A percentile compares a stretch with the other conserved stretches of the same genome.
Conservation (phyloP, 495 filamentous ascomycete genomes). For the Chaetomidium leptoderma region DNA sequence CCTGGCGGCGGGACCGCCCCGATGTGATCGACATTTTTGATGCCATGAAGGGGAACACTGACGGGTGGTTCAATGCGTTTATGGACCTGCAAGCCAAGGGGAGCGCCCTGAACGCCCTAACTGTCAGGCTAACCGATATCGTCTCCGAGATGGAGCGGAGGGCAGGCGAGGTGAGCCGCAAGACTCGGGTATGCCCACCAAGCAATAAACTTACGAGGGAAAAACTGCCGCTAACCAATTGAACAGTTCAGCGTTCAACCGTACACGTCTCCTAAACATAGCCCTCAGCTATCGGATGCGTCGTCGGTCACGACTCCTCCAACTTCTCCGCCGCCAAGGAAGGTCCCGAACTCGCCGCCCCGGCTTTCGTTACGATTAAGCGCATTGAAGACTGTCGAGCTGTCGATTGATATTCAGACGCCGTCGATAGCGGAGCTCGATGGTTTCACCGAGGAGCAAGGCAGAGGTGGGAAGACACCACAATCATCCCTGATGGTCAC, state of each 20-base stretch:
- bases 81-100: slow-evolving; percentile 64
- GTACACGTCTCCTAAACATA: slow-evolving; percentile 27
- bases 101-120: slow-evolving; percentile 53
- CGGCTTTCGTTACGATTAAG: slow-evolving; percentile 34
- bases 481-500: slow-evolving; percentile 6
- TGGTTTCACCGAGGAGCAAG: background rate
- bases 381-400: slow-evolving; percentile 21
- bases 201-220: background rate
- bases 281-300: slow-evolving; percentile 26
- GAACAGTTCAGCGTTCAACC: slow-evolving; percentile 23
- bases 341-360: slow-evolving; percentile 29
- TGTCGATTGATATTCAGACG: slow-evolving; percentile 14
- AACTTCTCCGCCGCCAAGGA: slow-evolving; percentile 26
- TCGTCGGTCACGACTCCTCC: slow-evolving; percentile 27
- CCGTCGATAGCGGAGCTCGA: background rate
- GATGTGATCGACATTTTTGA: slow-evolving; percentile 63
- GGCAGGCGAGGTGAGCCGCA: slow-evolving; percentile 67
- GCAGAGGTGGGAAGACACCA: background rate
- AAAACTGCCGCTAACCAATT: slow-evolving; percentile 19
- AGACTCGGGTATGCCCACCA: slow-evolving; percentile 42
- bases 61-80: slow-evolving; percentile 78
- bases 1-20: slow-evolving; percentile 49
- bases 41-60: slow-evolving; percentile 78
- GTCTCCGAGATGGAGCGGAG: slow-evolving; percentile 74
- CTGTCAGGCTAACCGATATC: slow-evolving; percentile 61